Evolutionary conservation across 495 filamentous ascomycete genomes (phyloP), one percentile per base, ranked within the genome.

Genomic region (Hyaloscypha hepaticicola): DNA sequence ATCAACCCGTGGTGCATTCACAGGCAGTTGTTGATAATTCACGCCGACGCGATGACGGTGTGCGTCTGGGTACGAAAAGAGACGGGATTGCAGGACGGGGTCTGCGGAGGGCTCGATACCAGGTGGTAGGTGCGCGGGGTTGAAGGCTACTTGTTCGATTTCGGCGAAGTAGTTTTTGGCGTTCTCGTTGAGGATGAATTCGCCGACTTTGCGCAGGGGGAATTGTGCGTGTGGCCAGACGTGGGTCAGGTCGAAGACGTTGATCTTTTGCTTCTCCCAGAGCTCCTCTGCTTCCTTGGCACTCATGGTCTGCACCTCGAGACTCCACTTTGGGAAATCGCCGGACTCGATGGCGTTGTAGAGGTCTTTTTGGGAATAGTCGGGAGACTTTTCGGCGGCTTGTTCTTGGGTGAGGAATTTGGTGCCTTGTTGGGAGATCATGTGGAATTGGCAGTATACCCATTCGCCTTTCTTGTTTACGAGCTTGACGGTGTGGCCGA

Each of bases 91-190:
- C 1, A 92, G 80, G 55, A 91, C 70, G 11, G 82, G 82, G 64
- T 88, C 85, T 0, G 81, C 79, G 9, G 77, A 78, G 29, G 87
- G 79, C 57, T 87, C 88, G 55, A 88, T 80, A 34, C 90, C 90
- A 0, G 90, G 87, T 0, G 91, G 85, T 65, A 93, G 78, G 72
- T 88, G 87, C 2, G 87, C 84, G 16, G 92, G 91, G 53, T 86
- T 88, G 76, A 94, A 96, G 3, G 90, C 87, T 3, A 87, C 83
- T 71, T 96, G 92, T 76, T 96, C 92, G 66, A 95, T 87, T 60
- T 93, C 90, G 57, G 85, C 80, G 72, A 89, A 89, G 78, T 88
- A 91, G 77, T 91, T 90, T 41, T 82, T 66, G 26, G 68, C 81
- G 67, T 92, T 92, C 61, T 83, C 78, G 79, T 92, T 90, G 21